Evolutionary conservation across 495 filamentous ascomycete species (phyloP).

Genomic region (Podospora fimiseda): DNA sequence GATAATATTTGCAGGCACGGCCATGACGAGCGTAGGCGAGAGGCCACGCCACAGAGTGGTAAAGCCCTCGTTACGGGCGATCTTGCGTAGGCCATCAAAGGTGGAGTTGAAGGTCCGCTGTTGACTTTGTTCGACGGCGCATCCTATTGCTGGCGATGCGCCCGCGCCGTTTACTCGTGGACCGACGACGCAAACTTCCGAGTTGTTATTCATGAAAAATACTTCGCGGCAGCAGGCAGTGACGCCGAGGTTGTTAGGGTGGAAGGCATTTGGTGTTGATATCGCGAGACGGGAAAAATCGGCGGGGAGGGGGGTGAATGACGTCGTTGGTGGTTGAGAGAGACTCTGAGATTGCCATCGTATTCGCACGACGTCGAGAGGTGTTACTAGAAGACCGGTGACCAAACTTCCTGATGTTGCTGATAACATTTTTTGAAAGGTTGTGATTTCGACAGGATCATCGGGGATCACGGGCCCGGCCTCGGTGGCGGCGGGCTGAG

Average conservation of each 20-base stretch:
- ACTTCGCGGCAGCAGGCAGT: constrained; percentile 95
- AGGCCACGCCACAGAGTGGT: constrained; percentile 88
- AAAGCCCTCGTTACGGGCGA: constrained; percentile 88
- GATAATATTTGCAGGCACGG: constrained; percentile 91
- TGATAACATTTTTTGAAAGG: constrained; percentile 86
- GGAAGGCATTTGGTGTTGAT: constrained; percentile 51
- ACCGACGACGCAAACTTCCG: constrained; percentile 67
- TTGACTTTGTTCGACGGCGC: constrained; percentile 80
- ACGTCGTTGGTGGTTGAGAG: constrained; percentile 36
- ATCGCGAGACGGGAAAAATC: constrained; percentile 38
- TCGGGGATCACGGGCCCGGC: constrained; percentile 21
- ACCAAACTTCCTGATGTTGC: constrained; percentile 85
- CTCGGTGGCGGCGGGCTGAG: neutral
- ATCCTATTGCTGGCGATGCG: constrained; percentile 47
- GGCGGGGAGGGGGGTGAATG: constrained; percentile 10
- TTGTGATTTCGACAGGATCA: constrained; percentile 56
- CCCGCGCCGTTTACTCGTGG: constrained; percentile 33
- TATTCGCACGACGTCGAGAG: constrained; percentile 93
- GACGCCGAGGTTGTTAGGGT: constrained; percentile 75
- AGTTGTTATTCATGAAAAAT: constrained; percentile 87
- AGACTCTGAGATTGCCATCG: constrained; percentile 76
- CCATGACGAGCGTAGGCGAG: constrained; percentile 88
- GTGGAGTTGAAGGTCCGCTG: constrained; percentile 82
- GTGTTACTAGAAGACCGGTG: constrained; percentile 86
- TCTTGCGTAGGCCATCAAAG: constrained; percentile 86